Evolutionary conservation across 2,329 filamentous ascomycete genomes (phyloP), one percentile per base, ranked within the genome.

Genomic region (Grosmannia serpens): DNA sequence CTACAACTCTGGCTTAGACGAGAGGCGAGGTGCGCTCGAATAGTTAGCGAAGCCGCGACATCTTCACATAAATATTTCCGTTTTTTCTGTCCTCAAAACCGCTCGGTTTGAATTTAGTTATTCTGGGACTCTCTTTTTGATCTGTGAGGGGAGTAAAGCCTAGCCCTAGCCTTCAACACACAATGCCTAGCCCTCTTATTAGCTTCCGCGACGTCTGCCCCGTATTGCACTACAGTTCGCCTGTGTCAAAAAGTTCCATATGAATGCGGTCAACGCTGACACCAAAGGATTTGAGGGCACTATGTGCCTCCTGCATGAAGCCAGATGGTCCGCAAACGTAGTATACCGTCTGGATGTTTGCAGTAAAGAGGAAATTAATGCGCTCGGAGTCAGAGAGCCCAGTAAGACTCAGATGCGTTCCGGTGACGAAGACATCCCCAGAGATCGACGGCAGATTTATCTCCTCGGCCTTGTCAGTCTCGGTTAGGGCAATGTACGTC

Each of bases 261-360:
- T 84, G 79, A 58, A 88, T 77, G 63, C 82, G 79, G 33, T 77
- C 76, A n/a, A 70, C 69, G 1, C 74, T 70, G 1, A 90, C 84
- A 0, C 85, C 85, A 58, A 74, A 70, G 3, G 65, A 71, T 64
- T 76, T 71, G 59, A 91, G 72, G 63, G 73, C 76, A 9, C 71
- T 69, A 62, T 81, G 74, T 26, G 81, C 73, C 44, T 82, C 79
- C 11, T 77, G 65, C 88, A 91, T 91, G 74, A 90, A 91, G 9
- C 69, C 67, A 60, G 78, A 76, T 0, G 88, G 87, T 0, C 88
- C 88, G 66, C 88, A 91, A 57, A 89, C 72, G 64, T 81, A 91
- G 69, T 90, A 91, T 65, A 84, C 75, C 0, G 88, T 76, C 50
- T 71, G 71, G 1, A 70, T 55, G 64, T 86, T 73, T 24, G 75